Conservation (phyloP, 495 filamentous ascomycete species). For the Aspergillus ellipticus region DNA sequence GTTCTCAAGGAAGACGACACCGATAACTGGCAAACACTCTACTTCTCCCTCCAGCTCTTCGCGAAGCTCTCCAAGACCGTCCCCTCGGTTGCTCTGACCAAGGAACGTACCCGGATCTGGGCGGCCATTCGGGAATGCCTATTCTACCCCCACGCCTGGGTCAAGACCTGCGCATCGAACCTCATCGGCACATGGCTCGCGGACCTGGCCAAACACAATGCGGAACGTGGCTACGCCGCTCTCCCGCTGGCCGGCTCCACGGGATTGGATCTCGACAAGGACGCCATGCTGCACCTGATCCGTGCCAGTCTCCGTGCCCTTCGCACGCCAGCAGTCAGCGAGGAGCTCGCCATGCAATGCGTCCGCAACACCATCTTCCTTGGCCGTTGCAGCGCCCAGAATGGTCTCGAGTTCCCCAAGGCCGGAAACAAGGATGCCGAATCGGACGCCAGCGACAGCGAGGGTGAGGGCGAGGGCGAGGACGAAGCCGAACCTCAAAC, state of each 20-base stretch:
- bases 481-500: constrained; percentile 23
- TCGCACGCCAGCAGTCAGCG: constrained; percentile 58
- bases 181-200: constrained; percentile 74
- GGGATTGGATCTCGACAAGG: constrained; percentile 62
- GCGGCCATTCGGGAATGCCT: constrained; percentile 58
- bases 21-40: constrained; percentile 74
- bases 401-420: constrained; percentile 50
- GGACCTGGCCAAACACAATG: constrained; percentile 66
- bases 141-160: constrained; percentile 66
- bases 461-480: constrained; percentile 39
- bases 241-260: constrained; percentile 65
- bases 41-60: constrained; percentile 66
- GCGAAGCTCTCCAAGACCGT: constrained; percentile 64
- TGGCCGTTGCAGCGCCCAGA: constrained; percentile 62
- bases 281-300: constrained; percentile 64
- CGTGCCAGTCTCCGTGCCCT: constrained; percentile 62
- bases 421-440: constrained; percentile 34
- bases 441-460: constrained; percentile 34
- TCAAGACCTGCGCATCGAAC: constrained; percentile 72
- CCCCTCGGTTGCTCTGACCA: constrained; percentile 57
- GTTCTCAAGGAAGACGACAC: constrained; percentile 43
- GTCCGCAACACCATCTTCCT: constrained; percentile 78
- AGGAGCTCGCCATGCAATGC: constrained; percentile 66
- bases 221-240: constrained; percentile 42
- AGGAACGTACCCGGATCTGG: constrained; percentile 61